phyloP scores from a whole-genome alignment of 1,139 yeast species.

The Suhomyces coccinellae region DNA sequence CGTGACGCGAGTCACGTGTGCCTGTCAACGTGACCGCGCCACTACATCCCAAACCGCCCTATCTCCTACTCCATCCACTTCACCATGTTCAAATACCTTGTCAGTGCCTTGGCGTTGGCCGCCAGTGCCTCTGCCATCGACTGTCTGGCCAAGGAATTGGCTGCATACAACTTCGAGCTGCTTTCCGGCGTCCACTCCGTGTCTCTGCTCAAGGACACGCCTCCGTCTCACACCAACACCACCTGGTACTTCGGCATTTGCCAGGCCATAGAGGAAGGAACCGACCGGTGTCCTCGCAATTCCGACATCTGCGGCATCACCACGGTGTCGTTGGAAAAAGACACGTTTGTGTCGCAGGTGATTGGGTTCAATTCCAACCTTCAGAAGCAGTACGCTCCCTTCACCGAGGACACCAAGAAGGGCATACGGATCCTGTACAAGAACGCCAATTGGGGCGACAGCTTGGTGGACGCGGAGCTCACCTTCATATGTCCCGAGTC shows the following conservation, averaged over 20 bases:
- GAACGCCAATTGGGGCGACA: conserved; percentile 74
- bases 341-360: conserved; percentile 52
- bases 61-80: neutral
- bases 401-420: conserved; percentile 23
- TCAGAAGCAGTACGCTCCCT: conserved; percentile 30
- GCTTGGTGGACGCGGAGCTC: conserved; percentile 50
- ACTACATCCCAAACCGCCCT: neutral
- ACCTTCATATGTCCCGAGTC: conserved; percentile 52
- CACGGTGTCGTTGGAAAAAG: conserved; percentile 46
- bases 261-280: conserved; percentile 43
- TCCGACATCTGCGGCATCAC: conserved; percentile 74
- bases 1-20: neutral
- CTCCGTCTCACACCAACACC: conserved; percentile 67
- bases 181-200: conserved; percentile 50
- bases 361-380: conserved; percentile 48
- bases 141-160: conserved; percentile 45
- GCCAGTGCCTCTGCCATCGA: conserved; percentile 36
- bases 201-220: conserved; percentile 53
- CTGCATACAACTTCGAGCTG: conserved; percentile 42
- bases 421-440: conserved; percentile 50
- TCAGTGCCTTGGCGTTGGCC: conserved; percentile 7
- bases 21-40: neutral
- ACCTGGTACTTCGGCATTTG: conserved; percentile 77
- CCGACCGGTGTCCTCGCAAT: conserved; percentile 59
- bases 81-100: conserved; percentile 5